Evolutionary conservation across 2,329 filamentous ascomycete genomes (phyloP).

Genomic region (Thermothelomyces thermophilus): DNA sequence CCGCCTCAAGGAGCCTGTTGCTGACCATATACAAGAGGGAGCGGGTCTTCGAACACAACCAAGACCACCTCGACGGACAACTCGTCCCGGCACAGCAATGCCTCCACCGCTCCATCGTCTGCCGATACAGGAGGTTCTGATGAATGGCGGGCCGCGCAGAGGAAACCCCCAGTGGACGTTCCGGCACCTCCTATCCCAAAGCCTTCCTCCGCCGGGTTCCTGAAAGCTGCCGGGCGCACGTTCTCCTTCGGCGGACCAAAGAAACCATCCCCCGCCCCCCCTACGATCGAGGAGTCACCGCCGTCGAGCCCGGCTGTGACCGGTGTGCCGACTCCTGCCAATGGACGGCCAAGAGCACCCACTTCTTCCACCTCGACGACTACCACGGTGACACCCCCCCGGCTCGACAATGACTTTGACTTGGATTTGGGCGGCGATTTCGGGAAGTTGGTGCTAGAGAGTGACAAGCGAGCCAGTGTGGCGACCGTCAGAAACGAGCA

Average conservation of each 20-base stretch:
- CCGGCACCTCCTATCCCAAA: slow-evolving; percentile 40
- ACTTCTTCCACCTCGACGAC: slow-evolving; percentile 46
- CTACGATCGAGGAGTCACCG: slow-evolving; percentile 32
- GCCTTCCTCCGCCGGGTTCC: slow-evolving; percentile 43
- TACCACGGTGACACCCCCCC: slow-evolving; percentile 45
- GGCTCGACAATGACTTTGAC: slow-evolving; percentile 39
- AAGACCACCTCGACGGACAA: slow-evolving; percentile 54
- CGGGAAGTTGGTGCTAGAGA: slow-evolving; percentile 48
- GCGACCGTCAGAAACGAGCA: slow-evolving; percentile 38
- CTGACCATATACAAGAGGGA: slow-evolving; percentile 39
- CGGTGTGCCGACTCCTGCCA: slow-evolving; percentile 37
- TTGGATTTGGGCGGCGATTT: slow-evolving; percentile 54
- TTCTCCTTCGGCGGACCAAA: slow-evolving; percentile 55
- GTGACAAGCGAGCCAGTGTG: slow-evolving; percentile 49
- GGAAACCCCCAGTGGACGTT: slow-evolving; percentile 35
- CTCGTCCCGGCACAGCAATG: slow-evolving; percentile 56
- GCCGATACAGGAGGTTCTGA: slow-evolving; percentile 39
- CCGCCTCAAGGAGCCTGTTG: background rate
- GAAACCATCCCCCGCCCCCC: slow-evolving; percentile 37
- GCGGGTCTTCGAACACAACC: slow-evolving; percentile 55
- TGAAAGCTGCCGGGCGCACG: slow-evolving; percentile 51
- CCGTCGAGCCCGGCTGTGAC: slow-evolving; percentile 33
- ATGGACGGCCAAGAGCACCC: slow-evolving; percentile 41
- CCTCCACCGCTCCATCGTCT: slow-evolving; percentile 55
- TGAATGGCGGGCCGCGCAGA: slow-evolving; percentile 34